phyloP scores from a whole-genome alignment of 768 basidiomycete genomes.

The Agrocybe praecox region DNA sequence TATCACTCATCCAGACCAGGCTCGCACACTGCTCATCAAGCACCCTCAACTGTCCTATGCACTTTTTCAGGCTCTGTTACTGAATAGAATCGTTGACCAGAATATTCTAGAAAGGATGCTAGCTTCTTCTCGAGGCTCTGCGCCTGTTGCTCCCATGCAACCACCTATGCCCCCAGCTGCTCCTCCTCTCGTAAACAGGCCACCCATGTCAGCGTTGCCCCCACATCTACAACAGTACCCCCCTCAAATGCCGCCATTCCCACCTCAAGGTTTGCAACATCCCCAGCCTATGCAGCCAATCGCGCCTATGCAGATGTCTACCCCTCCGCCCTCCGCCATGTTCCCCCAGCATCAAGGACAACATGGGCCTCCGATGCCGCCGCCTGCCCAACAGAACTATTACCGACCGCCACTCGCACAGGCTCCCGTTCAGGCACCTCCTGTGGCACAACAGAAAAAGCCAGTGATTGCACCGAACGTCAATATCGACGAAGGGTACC shows the following conservation, averaged over 20 bases:
- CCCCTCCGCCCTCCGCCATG: conserved; percentile 29
- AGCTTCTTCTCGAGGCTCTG: conserved; percentile 34
- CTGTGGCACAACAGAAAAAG: conserved; percentile 26
- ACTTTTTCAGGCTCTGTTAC: conserved; percentile 89
- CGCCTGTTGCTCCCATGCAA: conserved; percentile 16
- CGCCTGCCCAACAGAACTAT: conserved; percentile 29
- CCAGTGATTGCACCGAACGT: conserved; percentile 30
- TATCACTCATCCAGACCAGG: conserved; percentile 89
- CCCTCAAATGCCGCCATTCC: conserved; percentile 33
- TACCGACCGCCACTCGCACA: conserved; percentile 28
- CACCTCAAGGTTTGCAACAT: conserved; percentile 30
- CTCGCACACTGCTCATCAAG: conserved; percentile 71
- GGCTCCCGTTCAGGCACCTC: conserved; percentile 13
- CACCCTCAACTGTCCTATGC: conserved; percentile 97
- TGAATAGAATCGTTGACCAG: conserved; percentile 93
- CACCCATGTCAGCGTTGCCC: conserved; percentile 27
- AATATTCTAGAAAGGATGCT: conserved; percentile 76
- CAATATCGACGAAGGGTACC: conserved; percentile 55
- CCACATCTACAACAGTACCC: conserved; percentile 46
- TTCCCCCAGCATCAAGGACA: conserved; percentile 29
- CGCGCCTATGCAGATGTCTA: conserved; percentile 20
- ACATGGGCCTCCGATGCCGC: conserved; percentile 29
- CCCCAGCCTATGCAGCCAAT: conserved; percentile 32
- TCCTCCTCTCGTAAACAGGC: conserved; percentile 22
- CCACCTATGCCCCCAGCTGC: conserved; percentile 11